phyloP scores from a whole-genome alignment of 139 green algal species.

The Chlamydomonas sp. region DNA sequence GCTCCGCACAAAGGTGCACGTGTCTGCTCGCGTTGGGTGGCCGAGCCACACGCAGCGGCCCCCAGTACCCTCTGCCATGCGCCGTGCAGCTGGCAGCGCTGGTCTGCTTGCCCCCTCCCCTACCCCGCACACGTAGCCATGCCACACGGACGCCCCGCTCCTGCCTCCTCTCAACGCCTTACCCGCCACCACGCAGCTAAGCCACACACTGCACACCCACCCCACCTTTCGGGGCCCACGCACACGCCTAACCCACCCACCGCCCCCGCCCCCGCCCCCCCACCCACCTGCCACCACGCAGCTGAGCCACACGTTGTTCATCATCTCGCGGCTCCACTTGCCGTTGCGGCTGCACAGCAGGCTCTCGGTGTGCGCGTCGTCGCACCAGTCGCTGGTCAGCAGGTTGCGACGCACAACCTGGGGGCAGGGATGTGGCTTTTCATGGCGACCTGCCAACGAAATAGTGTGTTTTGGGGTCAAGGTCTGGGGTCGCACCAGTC shows the following conservation, averaged over 20 bases:
- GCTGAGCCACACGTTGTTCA: conserved; percentile 80
- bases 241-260: background rate
- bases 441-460: no score
- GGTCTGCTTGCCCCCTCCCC: no score
- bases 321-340: conserved; percentile 72
- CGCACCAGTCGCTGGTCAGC: conserved; percentile 90
- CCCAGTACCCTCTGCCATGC: no score
- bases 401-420: conserved; percentile 84
- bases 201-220: background rate
- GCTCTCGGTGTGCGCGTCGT: conserved; percentile 88
- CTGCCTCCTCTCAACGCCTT: no score
- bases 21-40: no score
- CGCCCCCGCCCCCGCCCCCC: background rate
- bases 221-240: background rate
- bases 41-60: no score
- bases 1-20: no score
- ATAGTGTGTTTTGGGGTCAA: background rate
- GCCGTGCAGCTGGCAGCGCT: no score
- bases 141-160: no score
- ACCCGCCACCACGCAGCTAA: no score
- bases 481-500: background rate
- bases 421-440: background rate
- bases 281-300: conserved; percentile 87
- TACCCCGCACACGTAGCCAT: no score
- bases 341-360: conserved; percentile 74